Base-by-base conservation (phyloP, 345 rosid species). In the Moricandia arvensis region DNA sequence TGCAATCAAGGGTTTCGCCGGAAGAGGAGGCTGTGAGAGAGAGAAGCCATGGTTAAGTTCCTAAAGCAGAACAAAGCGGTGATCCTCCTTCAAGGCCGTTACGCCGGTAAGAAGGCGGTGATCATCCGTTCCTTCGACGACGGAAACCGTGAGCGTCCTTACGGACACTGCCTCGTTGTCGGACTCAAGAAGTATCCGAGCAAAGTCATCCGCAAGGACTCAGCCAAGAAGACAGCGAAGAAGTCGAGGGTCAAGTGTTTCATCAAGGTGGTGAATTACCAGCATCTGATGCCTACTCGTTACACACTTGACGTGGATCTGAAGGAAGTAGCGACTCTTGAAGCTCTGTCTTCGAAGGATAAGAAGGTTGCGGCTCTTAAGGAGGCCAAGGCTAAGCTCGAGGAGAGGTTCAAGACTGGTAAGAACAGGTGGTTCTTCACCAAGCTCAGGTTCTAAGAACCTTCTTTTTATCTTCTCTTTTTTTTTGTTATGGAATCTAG, bases 261-360 rank as follows among this genome's bases (percentile, higher is more conserved):
- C 24, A 49, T 49, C 55, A 49, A 49, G 55, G 21, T 49, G 0
- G 55, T 86, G 8, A 86, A 86, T 49, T 86, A 84, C 71, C 86
- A 81, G 71, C 89, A 86, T 53, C 59, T 86, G 74, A 86, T 86
- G 89, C 89, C 89, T 4, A 86, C 87, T 11, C 86, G 89, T 6
- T 86, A 86, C 86, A 86, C 89, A 1, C 80, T 86, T 4, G 89
- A 86, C 17, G 90, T 86, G 2, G 90, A 86, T 55, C 75, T 86
- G 66, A 86, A 86, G 81, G 90, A 86, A 29, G 81, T 79, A 1
- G 86, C 85, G 3, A 13, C 85, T 16, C 47, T 16, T 1, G 90
- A 86, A 18, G 75, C 73, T 13, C 74, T 86, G 7, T 75, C 73
- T 70, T 69, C 75, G 1, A 84, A 80, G 69, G 90, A 86, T 63